Conservation (phyloP, 169 alveolate genomes). For the Plasmodium gonderi region DNA sequence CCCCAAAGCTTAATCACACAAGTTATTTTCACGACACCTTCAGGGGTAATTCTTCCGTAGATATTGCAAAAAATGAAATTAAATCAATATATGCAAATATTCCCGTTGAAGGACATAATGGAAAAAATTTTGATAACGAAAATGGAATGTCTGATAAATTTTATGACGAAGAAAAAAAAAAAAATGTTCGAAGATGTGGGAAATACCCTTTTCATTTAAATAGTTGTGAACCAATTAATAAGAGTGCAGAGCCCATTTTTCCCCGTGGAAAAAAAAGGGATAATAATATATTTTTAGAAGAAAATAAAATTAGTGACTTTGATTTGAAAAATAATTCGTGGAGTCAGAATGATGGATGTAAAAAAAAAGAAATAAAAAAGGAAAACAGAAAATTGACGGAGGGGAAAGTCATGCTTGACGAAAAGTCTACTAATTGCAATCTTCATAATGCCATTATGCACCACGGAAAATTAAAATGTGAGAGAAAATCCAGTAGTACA, state of each 20-base stretch:
- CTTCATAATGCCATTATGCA: neutral
- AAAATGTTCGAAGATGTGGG: neutral
- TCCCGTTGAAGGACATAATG: neutral
- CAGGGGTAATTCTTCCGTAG: neutral
- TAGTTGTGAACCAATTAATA: neutral
- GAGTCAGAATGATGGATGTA: neutral
- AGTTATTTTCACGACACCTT: neutral
- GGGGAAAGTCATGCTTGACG: neutral
- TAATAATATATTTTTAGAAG: neutral
- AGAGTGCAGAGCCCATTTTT: neutral
- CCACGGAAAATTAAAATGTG: neutral
- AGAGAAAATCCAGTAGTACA: neutral
- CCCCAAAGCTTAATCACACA: neutral
- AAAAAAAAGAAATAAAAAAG: neutral
- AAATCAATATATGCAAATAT: neutral
- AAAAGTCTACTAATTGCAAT: neutral
- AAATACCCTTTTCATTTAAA: neutral
- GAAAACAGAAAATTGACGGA: neutral
- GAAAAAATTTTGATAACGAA: neutral
- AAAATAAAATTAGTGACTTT: neutral
- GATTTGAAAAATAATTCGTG: neutral
- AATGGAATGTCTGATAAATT: neutral
- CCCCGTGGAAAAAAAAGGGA: neutral
- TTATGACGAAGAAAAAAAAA: neutral
- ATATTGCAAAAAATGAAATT: neutral